Base-by-base conservation (phyloP, 1,284 basidiomycete genomes). In the Microbotryomycetes sp. region DNA sequence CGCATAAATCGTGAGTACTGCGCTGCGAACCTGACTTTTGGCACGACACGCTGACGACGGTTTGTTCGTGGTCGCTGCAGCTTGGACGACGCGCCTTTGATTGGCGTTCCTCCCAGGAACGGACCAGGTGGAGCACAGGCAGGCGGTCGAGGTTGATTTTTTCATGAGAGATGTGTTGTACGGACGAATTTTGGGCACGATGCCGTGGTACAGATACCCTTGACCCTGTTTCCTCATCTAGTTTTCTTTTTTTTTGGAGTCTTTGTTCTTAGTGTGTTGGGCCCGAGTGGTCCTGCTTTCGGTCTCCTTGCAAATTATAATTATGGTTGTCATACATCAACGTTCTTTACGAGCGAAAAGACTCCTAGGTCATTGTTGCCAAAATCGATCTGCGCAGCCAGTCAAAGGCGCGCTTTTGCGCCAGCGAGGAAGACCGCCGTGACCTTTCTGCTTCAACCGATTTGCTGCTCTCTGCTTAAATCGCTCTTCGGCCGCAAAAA, bases 1-100 rank as follows among this genome's bases (percentile, higher is more conserved):
- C 71, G n/a, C 75, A 76, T 66, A 75, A 75, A 63, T 62, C 67
- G 67, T 63, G 19, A 31, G 66, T 63, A 15, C 23, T 22, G 14
- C 25, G 4, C 4, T 12, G 6, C 29, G 36, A 5, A 23, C 15
- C 22, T 25, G 7, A 12, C 5, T 4, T n/a, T 26, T 15, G 6
- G 9, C 23, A 6, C 2, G n/a, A 19, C 1, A n/a, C 25, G 26
- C 54, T 25, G 14, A 26, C 29, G 3, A 2, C 6, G 12, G 28
- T 14, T 53, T 19, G 31, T 16, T 3, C 1, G 6, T 22, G 9
- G 2, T n/a, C 1, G 36, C 12, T 16, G 7, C 56, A 67, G 66
- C n/a, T 63, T 68, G 53, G 66, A 68, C 49, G 66, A 68, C 25
- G 57, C 56, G 2, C 63, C 66, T 2, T 55, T 68, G 19, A 65